A percentile compares a stretch with the other conserved stretches of the same genome.
Conservation (phyloP, 345 rosid genomes). For the Rhodamnia argentea region DNA sequence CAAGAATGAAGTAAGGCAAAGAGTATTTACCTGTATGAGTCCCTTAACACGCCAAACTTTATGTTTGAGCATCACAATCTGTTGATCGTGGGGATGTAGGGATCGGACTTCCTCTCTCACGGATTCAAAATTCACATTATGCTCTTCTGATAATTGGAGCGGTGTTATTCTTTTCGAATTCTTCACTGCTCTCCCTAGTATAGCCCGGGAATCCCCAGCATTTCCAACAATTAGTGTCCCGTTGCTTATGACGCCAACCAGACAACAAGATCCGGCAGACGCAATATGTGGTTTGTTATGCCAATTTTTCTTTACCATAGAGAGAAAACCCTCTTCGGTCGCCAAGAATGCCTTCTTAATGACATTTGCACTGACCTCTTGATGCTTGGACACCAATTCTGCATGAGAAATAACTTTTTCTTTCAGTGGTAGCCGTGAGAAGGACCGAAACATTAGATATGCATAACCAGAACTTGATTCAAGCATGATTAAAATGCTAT, state of each 20-base stretch:
- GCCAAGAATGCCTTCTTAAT: constrained; percentile 44
- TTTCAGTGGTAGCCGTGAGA: background rate
- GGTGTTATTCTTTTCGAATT: constrained; percentile 28
- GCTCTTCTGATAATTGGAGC: constrained; percentile 60
- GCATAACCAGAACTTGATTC: background rate
- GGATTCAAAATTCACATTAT: constrained; percentile 54
- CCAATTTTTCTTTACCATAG: constrained; percentile 57
- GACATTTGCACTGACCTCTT: constrained; percentile 34
- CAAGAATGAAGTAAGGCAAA: background rate
- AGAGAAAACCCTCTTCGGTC: constrained; percentile 58
- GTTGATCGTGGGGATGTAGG: constrained; percentile 57
- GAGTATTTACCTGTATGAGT: constrained; percentile 52
- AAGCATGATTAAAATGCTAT: background rate
- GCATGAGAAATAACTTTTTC: background rate
- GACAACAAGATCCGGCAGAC: constrained; percentile 72
- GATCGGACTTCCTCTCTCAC: constrained; percentile 58
- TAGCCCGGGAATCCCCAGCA: constrained; percentile 69
- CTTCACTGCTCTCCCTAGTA: constrained; percentile 50
- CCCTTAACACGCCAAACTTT: constrained; percentile 81
- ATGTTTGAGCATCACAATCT: constrained; percentile 54
- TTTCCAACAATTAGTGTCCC: constrained; percentile 59
- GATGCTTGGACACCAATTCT: constrained; percentile 43
- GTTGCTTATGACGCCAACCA: constrained; percentile 58
- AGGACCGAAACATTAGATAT: background rate
- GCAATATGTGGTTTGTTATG: constrained; percentile 54